Conservation (phyloP, 306 rosid species). For the Rosa lucieae region DNA sequence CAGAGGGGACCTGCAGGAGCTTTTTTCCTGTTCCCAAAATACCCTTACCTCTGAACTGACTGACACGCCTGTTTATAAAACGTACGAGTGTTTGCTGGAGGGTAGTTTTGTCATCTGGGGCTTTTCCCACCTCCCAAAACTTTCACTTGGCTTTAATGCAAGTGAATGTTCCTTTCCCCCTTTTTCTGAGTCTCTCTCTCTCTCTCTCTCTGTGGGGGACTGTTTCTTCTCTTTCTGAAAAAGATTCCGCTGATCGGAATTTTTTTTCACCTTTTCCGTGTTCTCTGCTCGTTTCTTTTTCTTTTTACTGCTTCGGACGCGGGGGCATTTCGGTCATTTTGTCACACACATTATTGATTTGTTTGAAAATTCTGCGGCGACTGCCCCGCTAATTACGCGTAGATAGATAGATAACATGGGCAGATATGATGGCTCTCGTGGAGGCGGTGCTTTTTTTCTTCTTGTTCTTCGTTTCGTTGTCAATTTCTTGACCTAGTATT, state of each 20-base stretch:
- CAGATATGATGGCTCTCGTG: conserved; percentile 37
- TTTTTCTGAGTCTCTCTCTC: background rate
- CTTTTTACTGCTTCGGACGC: background rate
- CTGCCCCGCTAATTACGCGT: conserved; percentile 36
- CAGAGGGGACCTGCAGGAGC: conserved; percentile 14
- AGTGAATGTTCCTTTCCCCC: conserved; percentile 24
- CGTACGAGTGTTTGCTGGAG: background rate
- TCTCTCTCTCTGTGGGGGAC: background rate
- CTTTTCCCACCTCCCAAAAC: background rate
- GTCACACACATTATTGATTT: background rate
- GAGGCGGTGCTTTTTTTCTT: conserved; percentile 20
- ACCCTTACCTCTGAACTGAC: background rate
- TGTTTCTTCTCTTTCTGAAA: background rate
- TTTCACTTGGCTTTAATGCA: conserved; percentile 20
- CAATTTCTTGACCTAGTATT: background rate
- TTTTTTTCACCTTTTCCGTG: background rate
- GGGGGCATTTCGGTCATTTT: conserved; percentile 21
- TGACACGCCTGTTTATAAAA: background rate
- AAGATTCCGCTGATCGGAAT: background rate
- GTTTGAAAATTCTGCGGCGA: background rate
- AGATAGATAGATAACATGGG: conserved; percentile 21
- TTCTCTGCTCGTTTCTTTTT: background rate
- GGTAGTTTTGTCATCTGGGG: conserved; percentile 17
- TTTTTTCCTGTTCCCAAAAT: conserved; percentile 4
- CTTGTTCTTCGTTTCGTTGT: too few species aligned